phyloP scores from a whole-genome alignment of 129 eudicot species.

The Lactuca saligna region DNA sequence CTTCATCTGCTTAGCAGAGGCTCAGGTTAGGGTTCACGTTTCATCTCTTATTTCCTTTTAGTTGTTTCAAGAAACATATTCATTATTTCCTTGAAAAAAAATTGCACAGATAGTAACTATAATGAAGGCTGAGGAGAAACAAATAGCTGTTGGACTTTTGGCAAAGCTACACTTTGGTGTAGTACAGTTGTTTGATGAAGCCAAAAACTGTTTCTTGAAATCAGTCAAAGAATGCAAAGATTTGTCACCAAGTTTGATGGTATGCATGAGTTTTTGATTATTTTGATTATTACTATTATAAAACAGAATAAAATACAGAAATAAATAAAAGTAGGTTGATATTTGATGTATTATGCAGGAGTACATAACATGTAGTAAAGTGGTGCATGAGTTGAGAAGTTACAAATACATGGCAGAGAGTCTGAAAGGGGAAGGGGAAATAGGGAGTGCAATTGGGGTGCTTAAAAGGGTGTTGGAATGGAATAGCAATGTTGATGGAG shows the following conservation, averaged over 20 bases:
- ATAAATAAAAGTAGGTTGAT: too few relatives aligned
- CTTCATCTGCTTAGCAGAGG: constrained; percentile 83
- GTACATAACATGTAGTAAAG: constrained; percentile 43
- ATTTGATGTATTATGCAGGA: constrained; percentile 40
- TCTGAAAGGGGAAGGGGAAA: constrained; percentile 40
- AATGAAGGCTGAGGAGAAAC: constrained; percentile 66
- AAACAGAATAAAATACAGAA: too few relatives aligned
- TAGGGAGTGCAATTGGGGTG: constrained; percentile 58
- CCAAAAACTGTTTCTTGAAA: constrained; percentile 23
- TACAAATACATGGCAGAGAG: constrained; percentile 54
- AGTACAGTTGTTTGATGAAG: constrained; percentile 58
- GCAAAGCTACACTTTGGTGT: constrained; percentile 70
- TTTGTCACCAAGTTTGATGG: constrained; percentile 53
- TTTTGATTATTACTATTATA: neutral
- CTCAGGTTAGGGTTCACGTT: constrained; percentile 51
- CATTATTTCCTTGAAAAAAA: neutral
- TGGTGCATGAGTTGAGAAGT: constrained; percentile 56
- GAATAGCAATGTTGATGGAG: constrained; percentile 25
- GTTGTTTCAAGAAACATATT: neutral
- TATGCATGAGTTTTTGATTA: constrained; percentile 8
- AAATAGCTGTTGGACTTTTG: constrained; percentile 47
- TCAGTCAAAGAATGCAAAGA: constrained; percentile 56
- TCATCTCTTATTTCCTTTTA: neutral
- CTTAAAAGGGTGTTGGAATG: constrained; percentile 32
- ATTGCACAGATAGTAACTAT: constrained; percentile 53